Conservation (phyloP, 495 filamentous ascomycete species). For the Podospora pseudopauciseta region DNA sequence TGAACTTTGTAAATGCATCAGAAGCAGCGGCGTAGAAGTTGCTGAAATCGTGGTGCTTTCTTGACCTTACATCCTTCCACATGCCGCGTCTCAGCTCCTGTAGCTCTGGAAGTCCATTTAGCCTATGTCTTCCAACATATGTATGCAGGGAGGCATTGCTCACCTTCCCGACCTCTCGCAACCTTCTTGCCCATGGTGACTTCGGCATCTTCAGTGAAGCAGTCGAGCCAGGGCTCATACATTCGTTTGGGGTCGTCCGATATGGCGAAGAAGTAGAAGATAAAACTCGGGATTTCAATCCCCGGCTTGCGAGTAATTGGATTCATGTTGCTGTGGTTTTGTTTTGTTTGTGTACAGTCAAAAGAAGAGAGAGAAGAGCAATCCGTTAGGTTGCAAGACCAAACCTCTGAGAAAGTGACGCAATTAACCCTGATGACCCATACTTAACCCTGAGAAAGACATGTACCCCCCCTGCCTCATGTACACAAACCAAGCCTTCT, state of each 20-base stretch:
- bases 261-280: constrained; percentile 35
- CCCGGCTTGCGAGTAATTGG: background rate
- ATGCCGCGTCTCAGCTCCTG: constrained; percentile 21
- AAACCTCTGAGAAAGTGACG: no score
- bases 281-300: constrained; percentile 27
- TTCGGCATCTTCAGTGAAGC: constrained; percentile 33
- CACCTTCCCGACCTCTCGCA: constrained; percentile 34
- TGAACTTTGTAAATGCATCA: background rate
- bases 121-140: background rate
- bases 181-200: constrained; percentile 33
- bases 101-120: constrained; percentile 21
- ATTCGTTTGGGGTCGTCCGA: constrained; percentile 35
- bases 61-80: constrained; percentile 29
- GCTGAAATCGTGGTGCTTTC: constrained; percentile 32
- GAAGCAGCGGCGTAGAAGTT: constrained; percentile 22
- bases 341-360: background rate
- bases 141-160: constrained; percentile 3
- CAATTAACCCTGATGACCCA: no score
- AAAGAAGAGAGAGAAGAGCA: background rate
- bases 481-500: no score
- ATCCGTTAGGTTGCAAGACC: no score
- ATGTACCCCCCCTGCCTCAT: no score
- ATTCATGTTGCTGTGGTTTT: background rate
- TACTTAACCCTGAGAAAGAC: no score
- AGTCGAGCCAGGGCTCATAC: constrained; percentile 38